Base-by-base conservation (phyloP, 306 rosid species). In the Vigna reflexopilosa region DNA sequence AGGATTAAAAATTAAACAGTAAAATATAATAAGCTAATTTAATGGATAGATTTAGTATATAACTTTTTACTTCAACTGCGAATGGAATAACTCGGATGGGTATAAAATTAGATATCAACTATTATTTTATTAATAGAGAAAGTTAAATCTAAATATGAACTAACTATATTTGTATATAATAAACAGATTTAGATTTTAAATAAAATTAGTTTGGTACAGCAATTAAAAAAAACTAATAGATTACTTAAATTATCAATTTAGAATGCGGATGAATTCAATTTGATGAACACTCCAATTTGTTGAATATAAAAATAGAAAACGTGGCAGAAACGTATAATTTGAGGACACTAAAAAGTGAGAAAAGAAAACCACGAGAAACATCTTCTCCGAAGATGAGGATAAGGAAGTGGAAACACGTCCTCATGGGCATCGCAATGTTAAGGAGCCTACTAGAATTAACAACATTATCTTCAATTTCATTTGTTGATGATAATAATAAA, bases 391-490 rank as follows among this genome's bases (percentile, higher is more conserved):
- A 9, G 50, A 38, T 10, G 70, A 40, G 71, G 71, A 40, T 19
- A 44, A 67, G 34, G 54, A 1, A 10, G 36, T 40, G 32, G 52
- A 20, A 17, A 20, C 51, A 65, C 6, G 42, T 66, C 51, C 26
- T 40, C 51, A 40, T 38, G 10, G 9, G 1, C 9, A 9, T 65
- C 28, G 16, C 6, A 11, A 16, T 6, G 32, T 13, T 42, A 9
- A 2, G 32, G 34, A 42, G 2, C 72, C 54, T 12, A 44, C 71
- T 15, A 66, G 16, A 9, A 67, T 67, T 67, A 12, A 67, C 17
- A 44, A 67, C 10, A 67, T 65, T 66, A 40, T 42, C 71, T 66
- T n/a, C 71, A 66, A 11, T 66, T 3, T n/a, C 9, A 19, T 66
- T 40, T 11, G 19, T 42, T 10, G 7, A 10, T 9, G 22, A 64